These are phyloP conservation scores for Fusarium denticulatum DNA, from an alignment of 2,329 filamentous ascomycete species.

Conservation along the genomic window DNA sequence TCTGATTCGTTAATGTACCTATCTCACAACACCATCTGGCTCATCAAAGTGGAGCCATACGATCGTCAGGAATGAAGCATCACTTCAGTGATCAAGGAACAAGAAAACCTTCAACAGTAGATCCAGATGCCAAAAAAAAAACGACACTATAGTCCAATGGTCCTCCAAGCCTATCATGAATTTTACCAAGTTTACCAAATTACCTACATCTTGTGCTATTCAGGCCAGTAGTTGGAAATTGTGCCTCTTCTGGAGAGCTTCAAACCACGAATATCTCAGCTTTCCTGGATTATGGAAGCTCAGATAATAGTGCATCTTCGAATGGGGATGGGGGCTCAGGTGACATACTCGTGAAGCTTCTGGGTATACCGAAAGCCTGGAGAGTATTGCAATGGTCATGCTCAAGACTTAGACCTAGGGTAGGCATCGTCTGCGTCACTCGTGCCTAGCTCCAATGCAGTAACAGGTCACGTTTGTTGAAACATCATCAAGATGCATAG, in stretches of 20 bases:
- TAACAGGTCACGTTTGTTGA: neutral
- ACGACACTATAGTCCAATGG: neutral
- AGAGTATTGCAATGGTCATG: neutral
- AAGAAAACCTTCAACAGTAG: neutral
- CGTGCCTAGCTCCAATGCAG: neutral
- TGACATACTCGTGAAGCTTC: neutral
- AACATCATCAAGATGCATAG: neutral
- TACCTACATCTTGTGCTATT: neutral
- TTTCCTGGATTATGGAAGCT: neutral
- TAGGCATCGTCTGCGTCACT: neutral
- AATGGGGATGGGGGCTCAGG: fast-evolving
- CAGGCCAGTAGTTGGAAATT: neutral
- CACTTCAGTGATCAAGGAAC: neutral
- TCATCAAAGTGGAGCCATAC: neutral
- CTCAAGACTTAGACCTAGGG: neutral
- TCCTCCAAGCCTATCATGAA: fast-evolving
- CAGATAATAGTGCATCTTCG: neutral
- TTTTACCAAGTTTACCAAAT: neutral
- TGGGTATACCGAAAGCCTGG: neutral
- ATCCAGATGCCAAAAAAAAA: neutral
- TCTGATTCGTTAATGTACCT: neutral
- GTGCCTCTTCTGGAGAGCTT: neutral
- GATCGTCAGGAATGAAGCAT: neutral
- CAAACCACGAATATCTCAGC: neutral
- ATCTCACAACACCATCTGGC: neutral